Base-by-base conservation (phyloP, 257 asterid genomes). In the Capsicum baccatum region DNA sequence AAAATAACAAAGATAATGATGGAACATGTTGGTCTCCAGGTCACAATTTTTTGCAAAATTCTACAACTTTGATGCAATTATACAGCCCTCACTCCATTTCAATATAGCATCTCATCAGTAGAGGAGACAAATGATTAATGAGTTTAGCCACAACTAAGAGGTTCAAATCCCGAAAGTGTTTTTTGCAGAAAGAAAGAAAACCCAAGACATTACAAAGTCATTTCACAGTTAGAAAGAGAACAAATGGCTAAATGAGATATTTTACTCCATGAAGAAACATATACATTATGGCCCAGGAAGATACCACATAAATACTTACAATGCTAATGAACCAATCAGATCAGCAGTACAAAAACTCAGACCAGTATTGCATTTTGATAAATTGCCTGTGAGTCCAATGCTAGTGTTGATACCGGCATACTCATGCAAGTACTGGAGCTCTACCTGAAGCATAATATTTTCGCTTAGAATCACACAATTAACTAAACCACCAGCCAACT, bases 401-500 rank as follows among this genome's bases (percentile, higher is more conserved):
- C 98, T 91, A 63, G 99, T 93, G 83, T 92, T 97, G 60, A 97
- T 95, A 80, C 98, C 98, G 50, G 99, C 98, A 85, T 90, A 79
- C 90, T 97, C 99, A 35, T 97, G 99, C 87, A 92, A 87, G 89
- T 95, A 97, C 82, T 95, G 98, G 85, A 97, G 96, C 85, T 97
- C 99, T 82, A 95, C 93, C 99, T 97, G 91, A 84, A 50, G 83
- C 9, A 48, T 8, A n/a, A 78, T 59, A 69, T 26, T 16, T 26
- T 37, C 74, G 11, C 82, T 82, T 50, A 64, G 85, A 79, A 67
- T 9, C 13, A 55, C 19, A 50, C 44, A 70, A 39, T 54, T 57
- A 81, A 17, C 3, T 17, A 62, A 47, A 52, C 19, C 56, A n/a
- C 60, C 39, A 26, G 64, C 83, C 26, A 54, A 33, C 15, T 14